Conservation (phyloP, 73 alveolate genomes). For the Tetrahymena malaccensis region DNA sequence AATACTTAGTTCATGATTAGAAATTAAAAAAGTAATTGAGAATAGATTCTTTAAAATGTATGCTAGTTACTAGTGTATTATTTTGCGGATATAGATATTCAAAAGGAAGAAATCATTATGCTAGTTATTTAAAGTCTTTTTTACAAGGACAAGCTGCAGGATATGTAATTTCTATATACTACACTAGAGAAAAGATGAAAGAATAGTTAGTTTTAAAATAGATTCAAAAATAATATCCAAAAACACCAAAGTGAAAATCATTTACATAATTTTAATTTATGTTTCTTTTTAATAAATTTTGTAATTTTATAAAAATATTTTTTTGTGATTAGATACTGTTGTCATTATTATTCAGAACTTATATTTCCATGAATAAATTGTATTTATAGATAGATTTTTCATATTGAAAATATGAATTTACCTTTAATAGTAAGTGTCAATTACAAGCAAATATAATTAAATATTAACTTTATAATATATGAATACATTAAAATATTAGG, state of each 20-base stretch:
- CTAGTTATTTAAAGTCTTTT: neutral
- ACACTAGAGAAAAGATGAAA: neutral
- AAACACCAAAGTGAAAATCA: neutral
- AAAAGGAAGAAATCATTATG: neutral
- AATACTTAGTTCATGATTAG: neutral
- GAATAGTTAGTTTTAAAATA: neutral
- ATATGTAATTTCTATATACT: neutral
- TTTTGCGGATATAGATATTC: neutral
- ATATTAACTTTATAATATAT: too few relatives aligned
- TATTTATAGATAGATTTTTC: too few relatives aligned
- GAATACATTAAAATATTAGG: too few relatives aligned
- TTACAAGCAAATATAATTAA: too few relatives aligned
- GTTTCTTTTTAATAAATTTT: neutral
- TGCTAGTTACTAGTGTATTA: neutral
- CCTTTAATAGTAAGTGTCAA: too few relatives aligned
- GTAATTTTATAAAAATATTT: too few relatives aligned
- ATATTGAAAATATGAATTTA: too few relatives aligned
- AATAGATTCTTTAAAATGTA: neutral
- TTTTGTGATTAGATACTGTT: too few relatives aligned
- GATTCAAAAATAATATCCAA: neutral
- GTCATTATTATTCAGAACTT: too few relatives aligned
- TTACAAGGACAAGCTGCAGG: neutral
- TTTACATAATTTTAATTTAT: neutral
- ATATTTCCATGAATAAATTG: too few relatives aligned
- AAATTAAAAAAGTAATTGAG: neutral